phyloP scores from a whole-genome alignment of 768 basidiomycete genomes.

The Chalciporus piperatus region DNA sequence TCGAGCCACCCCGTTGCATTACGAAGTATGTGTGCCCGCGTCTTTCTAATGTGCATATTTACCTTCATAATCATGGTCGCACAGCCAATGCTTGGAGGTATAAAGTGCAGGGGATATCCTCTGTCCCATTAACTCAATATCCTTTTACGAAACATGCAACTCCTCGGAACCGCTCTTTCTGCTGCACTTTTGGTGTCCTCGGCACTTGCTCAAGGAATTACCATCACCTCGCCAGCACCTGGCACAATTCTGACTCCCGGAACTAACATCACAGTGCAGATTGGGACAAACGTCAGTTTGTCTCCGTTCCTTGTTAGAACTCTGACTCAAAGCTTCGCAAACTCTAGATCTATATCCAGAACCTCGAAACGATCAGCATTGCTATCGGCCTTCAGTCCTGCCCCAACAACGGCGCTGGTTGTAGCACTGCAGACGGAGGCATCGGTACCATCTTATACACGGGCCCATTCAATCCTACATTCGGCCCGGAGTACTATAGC shows the following conservation, averaged over 20 bases:
- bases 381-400: constrained; percentile 39
- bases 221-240: neutral
- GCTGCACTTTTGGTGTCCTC: neutral
- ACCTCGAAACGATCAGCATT: constrained; percentile 36
- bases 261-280: constrained; percentile 37
- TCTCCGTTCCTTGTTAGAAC: neutral
- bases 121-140: neutral
- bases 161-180: neutral
- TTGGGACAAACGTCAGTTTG: constrained; percentile 42
- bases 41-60: too few relatives aligned
- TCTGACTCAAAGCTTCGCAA: neutral
- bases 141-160: neutral
- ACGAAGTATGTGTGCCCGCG: neutral
- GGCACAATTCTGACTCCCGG: constrained; percentile 38
- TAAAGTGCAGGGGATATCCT: neutral
- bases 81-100: neutral
- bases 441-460: constrained; percentile 32
- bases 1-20: neutral
- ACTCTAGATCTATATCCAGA: constrained; percentile 33
- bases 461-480: too few relatives aligned
- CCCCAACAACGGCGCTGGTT: constrained; percentile 13
- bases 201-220: neutral
- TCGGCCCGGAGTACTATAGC: too few relatives aligned
- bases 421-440: constrained; percentile 20
- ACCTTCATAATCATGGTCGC: too few relatives aligned